Base-by-base conservation (phyloP, 129 eudicot species). In the Deinandra increscens region DNA sequence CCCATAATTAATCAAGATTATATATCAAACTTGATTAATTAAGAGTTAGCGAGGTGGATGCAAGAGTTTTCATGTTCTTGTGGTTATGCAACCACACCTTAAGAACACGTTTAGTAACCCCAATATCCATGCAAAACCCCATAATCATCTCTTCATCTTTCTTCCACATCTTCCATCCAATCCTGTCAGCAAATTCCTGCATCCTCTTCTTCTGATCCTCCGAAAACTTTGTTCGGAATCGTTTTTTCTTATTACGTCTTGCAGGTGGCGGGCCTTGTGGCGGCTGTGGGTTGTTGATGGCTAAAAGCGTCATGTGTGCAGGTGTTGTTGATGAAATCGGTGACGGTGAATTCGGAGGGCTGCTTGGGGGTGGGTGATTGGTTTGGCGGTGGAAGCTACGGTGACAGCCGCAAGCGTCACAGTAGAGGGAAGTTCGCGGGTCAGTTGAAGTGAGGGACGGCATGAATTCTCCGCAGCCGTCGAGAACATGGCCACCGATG, bases 81-180 rank as follows among this genome's bases (percentile, higher is more conserved):
- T 88, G 84, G 65, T 88, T 88, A 29, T 88, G 91, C 91, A 88
- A 82, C 95, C 95, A 88, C 4, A 88, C 90, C 33, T 83, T 85
- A 54, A 88, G 75, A 29, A 83, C 88, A 2, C 85, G 77, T 51
- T 68, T 82, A 23, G 78, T 81, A 2, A 88, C 85, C 0, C 95
- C 86, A 34, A 85, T 76, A 23, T 81, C 83, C 7, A 8, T 67
- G 64, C 90, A 88, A 54, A 85, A 81, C 2, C 65, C 79, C 2
- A 31, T 17, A 31, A 83, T 79, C 7, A 22, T 13, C 1, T 43
- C 82, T 11, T 88, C 88, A 2, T 85, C 86, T n/a, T 72, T 49
- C 71, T 74, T 85, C 60, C 74, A 83, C 65, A 85, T 83, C 78
- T 88, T 88, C 96, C 91, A 85, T 26, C 85, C 91, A 0, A 88